A percentile compares a stretch with the other conserved stretches of the same genome.
These are phyloP conservation scores for Paecilomyces fulvus DNA, from an alignment of 2,329 filamentous ascomycete species.

Conservation along the genomic window DNA sequence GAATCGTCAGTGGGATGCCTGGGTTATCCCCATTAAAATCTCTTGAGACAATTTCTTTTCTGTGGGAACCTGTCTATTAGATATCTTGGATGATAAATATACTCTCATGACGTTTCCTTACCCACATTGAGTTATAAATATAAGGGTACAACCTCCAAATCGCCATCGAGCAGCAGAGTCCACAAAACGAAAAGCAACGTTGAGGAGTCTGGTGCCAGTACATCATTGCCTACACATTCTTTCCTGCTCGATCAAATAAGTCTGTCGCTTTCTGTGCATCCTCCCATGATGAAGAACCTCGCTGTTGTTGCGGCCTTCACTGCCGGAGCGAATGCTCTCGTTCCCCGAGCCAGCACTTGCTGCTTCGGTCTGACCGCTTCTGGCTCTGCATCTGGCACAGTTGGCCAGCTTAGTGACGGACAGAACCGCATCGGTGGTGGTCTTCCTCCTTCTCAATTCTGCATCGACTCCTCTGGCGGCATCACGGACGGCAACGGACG, in stretches of 20 bases:
- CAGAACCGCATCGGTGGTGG: constrained; percentile 51
- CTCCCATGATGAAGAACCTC: constrained; percentile 29
- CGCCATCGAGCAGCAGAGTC: background rate
- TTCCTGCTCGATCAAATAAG: background rate
- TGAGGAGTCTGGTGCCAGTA: background rate
- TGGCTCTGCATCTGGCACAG: constrained; percentile 42
- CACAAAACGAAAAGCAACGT: background rate
- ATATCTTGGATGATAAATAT: background rate
- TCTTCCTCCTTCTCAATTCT: constrained; percentile 43
- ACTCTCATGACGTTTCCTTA: background rate
- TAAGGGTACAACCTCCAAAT: background rate
- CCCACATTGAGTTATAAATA: background rate
- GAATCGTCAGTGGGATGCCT: background rate
- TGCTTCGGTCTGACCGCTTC: constrained; percentile 47
- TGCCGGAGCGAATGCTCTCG: constrained; percentile 35
- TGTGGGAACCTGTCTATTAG: background rate
- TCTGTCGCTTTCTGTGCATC: background rate
- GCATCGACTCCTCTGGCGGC: constrained; percentile 43
- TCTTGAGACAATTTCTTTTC: background rate
- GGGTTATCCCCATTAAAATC: background rate
- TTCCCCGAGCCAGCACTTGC: constrained; percentile 33
- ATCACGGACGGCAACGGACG: constrained; percentile 50
- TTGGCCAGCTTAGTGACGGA: constrained; percentile 55
- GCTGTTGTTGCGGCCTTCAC: constrained; percentile 30
- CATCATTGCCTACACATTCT: background rate